A percentile compares a stretch with the other conserved stretches of the same genome.
These are phyloP conservation scores for Camelina laxa DNA, from an alignment of 345 rosid genomes.

Conservation along the genomic window DNA sequence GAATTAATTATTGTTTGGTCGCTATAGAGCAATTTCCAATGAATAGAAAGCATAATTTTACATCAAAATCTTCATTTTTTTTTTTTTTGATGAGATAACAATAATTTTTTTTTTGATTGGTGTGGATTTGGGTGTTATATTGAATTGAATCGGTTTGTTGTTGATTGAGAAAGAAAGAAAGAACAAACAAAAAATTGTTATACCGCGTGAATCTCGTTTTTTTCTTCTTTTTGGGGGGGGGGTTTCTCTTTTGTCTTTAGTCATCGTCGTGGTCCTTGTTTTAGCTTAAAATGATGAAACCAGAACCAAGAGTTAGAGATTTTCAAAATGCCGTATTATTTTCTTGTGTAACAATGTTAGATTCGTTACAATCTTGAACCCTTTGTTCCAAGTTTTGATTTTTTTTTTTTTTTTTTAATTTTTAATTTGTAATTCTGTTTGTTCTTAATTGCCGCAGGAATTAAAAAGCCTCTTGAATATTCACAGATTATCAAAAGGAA, in stretches of 20 bases:
- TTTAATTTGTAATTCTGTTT: too few species aligned
- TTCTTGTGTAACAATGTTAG: background rate
- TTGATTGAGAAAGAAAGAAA: background rate
- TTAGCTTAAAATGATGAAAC: conserved; percentile 10
- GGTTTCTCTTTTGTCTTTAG: background rate
- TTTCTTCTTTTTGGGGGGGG: background rate
- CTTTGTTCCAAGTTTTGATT: conserved; percentile 22
- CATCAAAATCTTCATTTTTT: background rate
- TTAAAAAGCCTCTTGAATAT: conserved; percentile 31
- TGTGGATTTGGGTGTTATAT: conserved; percentile 12
- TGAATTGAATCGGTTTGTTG: conserved; percentile 22
- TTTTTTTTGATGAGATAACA: too few species aligned
- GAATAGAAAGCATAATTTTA: background rate
- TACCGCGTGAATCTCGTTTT: conserved; percentile 5
- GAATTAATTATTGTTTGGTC: conserved; percentile 2
- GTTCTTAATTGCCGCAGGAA: conserved; percentile 23
- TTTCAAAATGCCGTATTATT: conserved; percentile 9
- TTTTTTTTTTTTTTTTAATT: background rate
- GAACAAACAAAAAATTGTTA: background rate
- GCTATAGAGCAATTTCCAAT: background rate
- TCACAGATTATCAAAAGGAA: conserved; percentile 20
- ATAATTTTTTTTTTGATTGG: too few species aligned
- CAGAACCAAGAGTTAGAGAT: conserved; percentile 1
- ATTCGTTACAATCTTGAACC: conserved; percentile 22
- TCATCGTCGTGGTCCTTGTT: conserved; percentile 20